Base-by-base conservation (phyloP, 306 rosid species). In the Trichosanthes cucumerina region DNA sequence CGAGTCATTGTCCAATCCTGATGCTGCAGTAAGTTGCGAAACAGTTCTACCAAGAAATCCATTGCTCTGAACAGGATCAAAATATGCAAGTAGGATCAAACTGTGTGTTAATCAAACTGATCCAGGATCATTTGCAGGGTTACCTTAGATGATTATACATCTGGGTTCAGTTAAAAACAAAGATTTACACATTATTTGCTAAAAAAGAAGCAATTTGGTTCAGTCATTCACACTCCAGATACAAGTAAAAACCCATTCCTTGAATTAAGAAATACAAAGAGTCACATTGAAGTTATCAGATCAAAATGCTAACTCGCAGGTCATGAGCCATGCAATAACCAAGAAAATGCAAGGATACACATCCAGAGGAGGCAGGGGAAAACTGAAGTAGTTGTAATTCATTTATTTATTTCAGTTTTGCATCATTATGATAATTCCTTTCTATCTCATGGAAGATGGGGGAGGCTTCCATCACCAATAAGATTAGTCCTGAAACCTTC, bases 1-100 rank as follows among this genome's bases (percentile, higher is more conserved):
- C 91, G 96, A 43, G 96, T 80, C 99, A 96, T 96, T 68, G 92
- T 52, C 99, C 96, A 96, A 83, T 96, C 98, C 50, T 60, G 80
- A 85, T 91, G 98, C 72, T 92, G 89, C 15, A 90, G 80, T 80
- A 96, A 96, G 88, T 92, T 91, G 84, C 79, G 91, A 79, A 96
- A 96, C 83, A 92, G 82, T 18, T 79, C 91, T 82, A 92, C 91
- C 97, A 96, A 87, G 90, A 95, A 95, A 85, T 95, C 99, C 96
- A 95, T 89, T 65, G 99, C 99, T 80, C 99, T 95, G 91, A 86
- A 86, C 53, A 79, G 81, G 18, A 65, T 65, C 44, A 79, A 7
- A 46, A 44, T n/a, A 47, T 19, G 49, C 39, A 43, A 56, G 71
- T 26, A 77, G 21, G 33, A 60, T 63, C 58, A 18, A 77, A 43